These are phyloP conservation scores for Artomyces pyxidatus DNA, from an alignment of 768 basidiomycete species.

Conservation along the genomic window DNA sequence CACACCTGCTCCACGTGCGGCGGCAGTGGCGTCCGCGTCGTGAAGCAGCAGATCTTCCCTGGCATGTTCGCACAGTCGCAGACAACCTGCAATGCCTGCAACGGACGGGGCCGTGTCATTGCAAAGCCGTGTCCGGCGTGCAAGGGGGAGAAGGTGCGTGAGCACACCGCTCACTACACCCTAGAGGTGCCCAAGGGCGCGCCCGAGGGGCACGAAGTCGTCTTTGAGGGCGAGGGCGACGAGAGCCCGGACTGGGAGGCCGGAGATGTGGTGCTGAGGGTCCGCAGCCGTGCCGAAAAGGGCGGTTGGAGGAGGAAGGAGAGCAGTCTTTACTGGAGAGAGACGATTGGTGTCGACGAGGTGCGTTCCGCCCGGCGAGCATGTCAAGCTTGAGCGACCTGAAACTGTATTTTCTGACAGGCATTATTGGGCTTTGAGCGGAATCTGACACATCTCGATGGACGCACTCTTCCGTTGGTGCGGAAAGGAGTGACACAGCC, in stretches of 20 bases:
- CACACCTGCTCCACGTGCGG: conserved; percentile 80
- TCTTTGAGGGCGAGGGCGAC: conserved; percentile 95
- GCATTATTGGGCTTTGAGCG: conserved; percentile 95
- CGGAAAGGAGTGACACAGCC: conserved; percentile 88
- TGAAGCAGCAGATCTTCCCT: conserved; percentile 92
- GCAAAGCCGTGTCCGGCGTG: conserved; percentile 77
- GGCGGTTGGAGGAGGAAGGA: conserved; percentile 90
- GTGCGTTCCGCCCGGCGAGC: conserved; percentile 30
- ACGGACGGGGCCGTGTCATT: conserved; percentile 76
- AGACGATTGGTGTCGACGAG: conserved; percentile 88
- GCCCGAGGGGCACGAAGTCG: conserved; percentile 88
- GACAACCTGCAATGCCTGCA: conserved; percentile 74
- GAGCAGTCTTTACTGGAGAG: conserved; percentile 83
- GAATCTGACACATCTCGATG: conserved; percentile 89
- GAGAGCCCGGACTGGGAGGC: conserved; percentile 95
- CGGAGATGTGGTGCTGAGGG: conserved; percentile 84
- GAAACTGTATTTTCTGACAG: conserved; percentile 31
- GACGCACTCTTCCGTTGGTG: conserved; percentile 61
- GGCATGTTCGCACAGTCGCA: conserved; percentile 93
- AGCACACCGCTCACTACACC: conserved; percentile 74
- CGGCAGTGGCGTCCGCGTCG: conserved; percentile 78
- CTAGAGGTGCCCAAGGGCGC: conserved; percentile 82
- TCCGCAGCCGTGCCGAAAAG: conserved; percentile 67
- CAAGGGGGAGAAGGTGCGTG: conserved; percentile 69
- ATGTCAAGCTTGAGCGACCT: neutral